Evolutionary conservation across 2,329 filamentous ascomycete species (phyloP).

Genomic region (Ascochyta lentis): DNA sequence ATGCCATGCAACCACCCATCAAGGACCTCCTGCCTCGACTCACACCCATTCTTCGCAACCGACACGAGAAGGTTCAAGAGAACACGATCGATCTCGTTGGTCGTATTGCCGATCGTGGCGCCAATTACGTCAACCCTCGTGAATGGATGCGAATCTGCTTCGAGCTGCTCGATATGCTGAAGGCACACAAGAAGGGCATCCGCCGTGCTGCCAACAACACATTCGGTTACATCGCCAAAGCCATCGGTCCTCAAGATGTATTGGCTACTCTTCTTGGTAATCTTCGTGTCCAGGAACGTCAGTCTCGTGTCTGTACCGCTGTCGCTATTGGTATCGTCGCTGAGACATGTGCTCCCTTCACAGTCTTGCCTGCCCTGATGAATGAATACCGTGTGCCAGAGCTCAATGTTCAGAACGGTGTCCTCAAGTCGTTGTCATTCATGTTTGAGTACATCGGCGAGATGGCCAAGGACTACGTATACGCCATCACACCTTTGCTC

Average conservation of each 20-base stretch:
- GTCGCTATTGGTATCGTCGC: constrained; percentile 98
- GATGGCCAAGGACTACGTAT: constrained; percentile 99
- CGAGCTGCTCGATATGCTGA: constrained; percentile 97
- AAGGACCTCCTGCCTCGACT: constrained; percentile 92
- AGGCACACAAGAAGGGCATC: constrained; percentile 99
- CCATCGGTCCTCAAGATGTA: constrained; percentile 97
- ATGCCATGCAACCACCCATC: constrained; percentile 97
- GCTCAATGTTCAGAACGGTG: constrained; percentile 98
- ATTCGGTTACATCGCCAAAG: constrained; percentile 99
- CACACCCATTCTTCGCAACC: constrained; percentile 96
- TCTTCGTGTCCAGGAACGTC: constrained; percentile 93
- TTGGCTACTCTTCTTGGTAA: constrained; percentile 96
- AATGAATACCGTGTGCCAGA: constrained; percentile 99
- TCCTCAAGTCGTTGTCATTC: constrained; percentile 95
- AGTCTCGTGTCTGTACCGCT: constrained; percentile 97
- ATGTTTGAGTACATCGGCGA: constrained; percentile 99
- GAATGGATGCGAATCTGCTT: constrained; percentile 99
- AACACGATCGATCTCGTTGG: constrained; percentile 98
- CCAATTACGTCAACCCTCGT: constrained; percentile 93
- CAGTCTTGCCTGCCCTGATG: constrained; percentile 97
- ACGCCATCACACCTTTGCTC: constrained; percentile 92
- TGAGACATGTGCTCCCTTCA: constrained; percentile 97
- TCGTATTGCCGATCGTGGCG: constrained; percentile 95
- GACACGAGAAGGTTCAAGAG: constrained; percentile 98
- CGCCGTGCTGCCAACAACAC: constrained; percentile 98